Evolutionary conservation across 495 filamentous ascomycete genomes (phyloP).

Genomic region (Xylaria cubensis): DNA sequence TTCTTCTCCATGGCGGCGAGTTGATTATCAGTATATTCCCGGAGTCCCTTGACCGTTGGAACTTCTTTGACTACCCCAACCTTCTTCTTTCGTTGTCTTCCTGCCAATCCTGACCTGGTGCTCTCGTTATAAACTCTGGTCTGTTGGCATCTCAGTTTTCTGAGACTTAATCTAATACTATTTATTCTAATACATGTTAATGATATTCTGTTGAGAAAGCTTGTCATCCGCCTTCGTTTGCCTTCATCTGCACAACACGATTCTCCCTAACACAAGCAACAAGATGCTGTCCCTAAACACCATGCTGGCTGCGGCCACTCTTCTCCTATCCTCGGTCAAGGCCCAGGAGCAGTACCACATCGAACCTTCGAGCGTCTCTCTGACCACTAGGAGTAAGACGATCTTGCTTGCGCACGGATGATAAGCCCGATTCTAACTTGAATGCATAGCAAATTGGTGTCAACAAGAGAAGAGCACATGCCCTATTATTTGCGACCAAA

Average conservation of each 20-base stretch:
- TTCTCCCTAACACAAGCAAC: constrained; percentile 12
- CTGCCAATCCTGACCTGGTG: constrained; percentile 16
- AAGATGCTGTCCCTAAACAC: constrained; percentile 55
- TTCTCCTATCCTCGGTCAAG: constrained; percentile 46
- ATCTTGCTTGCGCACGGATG: constrained; percentile 16
- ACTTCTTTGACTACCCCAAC: constrained; percentile 14
- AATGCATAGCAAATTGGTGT: constrained; percentile 70
- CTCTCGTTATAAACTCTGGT: constrained; percentile 19
- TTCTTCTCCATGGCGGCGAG: constrained; percentile 9
- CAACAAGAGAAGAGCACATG: constrained; percentile 68
- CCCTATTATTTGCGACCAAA: constrained; percentile 80
- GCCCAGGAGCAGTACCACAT: constrained; percentile 60
- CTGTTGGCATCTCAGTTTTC: background rate
- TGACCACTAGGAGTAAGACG: constrained; percentile 49
- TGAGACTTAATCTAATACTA: constrained; percentile 9
- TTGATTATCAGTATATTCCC: constrained; percentile 11
- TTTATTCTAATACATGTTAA: constrained; percentile 27
- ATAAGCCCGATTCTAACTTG: constrained; percentile 34
- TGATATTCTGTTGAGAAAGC: constrained; percentile 29
- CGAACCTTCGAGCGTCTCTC: constrained; percentile 28
- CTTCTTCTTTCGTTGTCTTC: constrained; percentile 24
- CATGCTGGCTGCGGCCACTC: constrained; percentile 53
- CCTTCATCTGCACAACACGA: background rate
- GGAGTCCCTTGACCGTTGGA: constrained; percentile 11
- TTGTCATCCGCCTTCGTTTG: constrained; percentile 11